Base-by-base conservation (phyloP, 768 basidiomycete species). In the Agaricus sinodeliciosus region DNA sequence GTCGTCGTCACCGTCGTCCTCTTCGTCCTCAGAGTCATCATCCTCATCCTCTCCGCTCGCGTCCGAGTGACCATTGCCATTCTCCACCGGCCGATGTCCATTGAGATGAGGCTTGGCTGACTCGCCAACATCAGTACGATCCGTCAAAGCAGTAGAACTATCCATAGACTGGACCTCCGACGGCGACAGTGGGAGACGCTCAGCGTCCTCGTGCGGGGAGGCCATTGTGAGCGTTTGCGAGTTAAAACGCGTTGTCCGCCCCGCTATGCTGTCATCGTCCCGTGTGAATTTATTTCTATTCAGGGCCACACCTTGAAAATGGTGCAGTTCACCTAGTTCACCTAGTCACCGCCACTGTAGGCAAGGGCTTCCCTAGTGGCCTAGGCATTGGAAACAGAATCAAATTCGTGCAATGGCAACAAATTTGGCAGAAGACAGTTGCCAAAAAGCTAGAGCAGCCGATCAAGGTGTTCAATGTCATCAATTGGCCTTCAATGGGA, bases 1-100 rank as follows among this genome's bases (percentile, higher is more conserved):
- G 0, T 72, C 75, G 1, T 69, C 74, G 0, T 69, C 72, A 0
- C 68, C 69, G 0, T 59, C 61, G 2, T 54, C 60, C 1, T 67
- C 61, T 0, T 62, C 69, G 0, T 66, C 65, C 0, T 62, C 63
- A 0, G 61, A 60, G 1, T 66, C 65, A 1, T 63, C 62, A 3
- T 64, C 68, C 0, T 58, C 62, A 9, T 61, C 61, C 12, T 59
- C 63, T 3, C 61, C 63, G n/a, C 58, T 60, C 12, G 62, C 60
- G 16, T 49, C 60, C 18, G 39, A n/a, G 22, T 43, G 34, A 22
- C 27, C 15, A 36, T 37, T 43, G 12, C 13, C 9, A 13, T 27
- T 34, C 8, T 12, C 27, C 15, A 28, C 31, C 15, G 4, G 46
- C 31, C 42, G 37, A 25, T 45, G 36, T 3, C 44, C 51, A 18